Evolutionary conservation across 1,284 basidiomycete species (phyloP).

Genomic region (Leccinum insolens): DNA sequence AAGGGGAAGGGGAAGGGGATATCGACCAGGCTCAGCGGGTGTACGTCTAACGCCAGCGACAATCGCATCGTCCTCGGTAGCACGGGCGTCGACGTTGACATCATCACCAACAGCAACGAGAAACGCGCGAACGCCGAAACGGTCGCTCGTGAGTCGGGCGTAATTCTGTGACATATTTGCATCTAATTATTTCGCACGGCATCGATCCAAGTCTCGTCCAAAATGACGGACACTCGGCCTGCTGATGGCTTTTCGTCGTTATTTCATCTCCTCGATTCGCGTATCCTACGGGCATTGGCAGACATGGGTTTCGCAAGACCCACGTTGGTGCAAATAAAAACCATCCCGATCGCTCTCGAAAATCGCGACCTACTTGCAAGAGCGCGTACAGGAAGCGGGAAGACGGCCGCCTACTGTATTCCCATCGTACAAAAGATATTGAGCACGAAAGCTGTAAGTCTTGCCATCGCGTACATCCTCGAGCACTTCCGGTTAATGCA

Average conservation of each 20-base stretch:
- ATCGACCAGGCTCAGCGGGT: slow-evolving; percentile 26
- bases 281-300: slow-evolving; percentile 78
- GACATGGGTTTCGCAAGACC: slow-evolving; percentile 83
- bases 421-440: slow-evolving; percentile 92
- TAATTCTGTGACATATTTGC: too few species aligned
- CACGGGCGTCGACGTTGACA: not conserved
- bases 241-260: slow-evolving; percentile 66
- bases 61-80: not conserved
- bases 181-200: not conserved
- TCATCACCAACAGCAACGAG: not conserved
- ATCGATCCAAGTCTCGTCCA: not conserved
- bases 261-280: slow-evolving; percentile 73
- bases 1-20: not conserved
- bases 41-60: slow-evolving; percentile 19
- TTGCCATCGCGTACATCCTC: slow-evolving; percentile 21
- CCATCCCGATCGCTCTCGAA: slow-evolving; percentile 87
- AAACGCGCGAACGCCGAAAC: not conserved
- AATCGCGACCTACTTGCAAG: slow-evolving; percentile 92
- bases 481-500: slow-evolving; percentile 4
- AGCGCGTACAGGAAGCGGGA: slow-evolving; percentile 95
- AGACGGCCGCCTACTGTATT: slow-evolving; percentile 95
- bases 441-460: slow-evolving; percentile 75
- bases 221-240: slow-evolving; percentile 16
- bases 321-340: slow-evolving; percentile 80
- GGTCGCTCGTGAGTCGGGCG: slow-evolving; percentile 30